Conservation (phyloP, 2,329 filamentous ascomycete species). For the Arachnopeziza araneosa region DNA sequence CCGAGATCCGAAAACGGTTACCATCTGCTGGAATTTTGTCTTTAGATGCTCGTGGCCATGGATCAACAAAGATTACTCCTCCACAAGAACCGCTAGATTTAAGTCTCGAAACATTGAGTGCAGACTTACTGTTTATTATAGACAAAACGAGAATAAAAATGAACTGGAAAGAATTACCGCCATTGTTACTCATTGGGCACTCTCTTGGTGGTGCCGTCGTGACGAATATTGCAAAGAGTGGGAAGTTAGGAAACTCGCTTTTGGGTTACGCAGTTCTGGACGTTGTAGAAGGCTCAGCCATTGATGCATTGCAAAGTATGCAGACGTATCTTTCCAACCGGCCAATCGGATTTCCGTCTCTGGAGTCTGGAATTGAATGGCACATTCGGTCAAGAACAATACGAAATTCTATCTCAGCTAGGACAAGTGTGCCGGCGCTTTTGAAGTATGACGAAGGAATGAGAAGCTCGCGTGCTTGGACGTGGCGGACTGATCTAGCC, state of each 20-base stretch:
- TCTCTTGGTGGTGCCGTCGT: constrained; percentile 89
- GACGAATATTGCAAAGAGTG: constrained; percentile 70
- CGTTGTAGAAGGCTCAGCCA: constrained; percentile 91
- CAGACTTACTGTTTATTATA: constrained; percentile 68
- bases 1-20: constrained; percentile 70
- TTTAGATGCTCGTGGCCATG: constrained; percentile 82
- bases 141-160: constrained; percentile 60
- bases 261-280: constrained; percentile 88
- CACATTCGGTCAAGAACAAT: constrained; percentile 85
- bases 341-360: constrained; percentile 69
- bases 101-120: constrained; percentile 63
- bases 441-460: constrained; percentile 44
- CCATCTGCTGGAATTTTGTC: constrained; percentile 80
- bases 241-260: constrained; percentile 59
- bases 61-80: constrained; percentile 52
- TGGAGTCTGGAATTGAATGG: constrained; percentile 85
- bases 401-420: constrained; percentile 74
- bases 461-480: constrained; percentile 45
- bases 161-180: constrained; percentile 68
- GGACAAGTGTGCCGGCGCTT: constrained; percentile 79
- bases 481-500: constrained; percentile 80
- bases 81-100: constrained; percentile 52
- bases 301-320: constrained; percentile 94
- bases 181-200: constrained; percentile 80
- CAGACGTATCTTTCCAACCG: constrained; percentile 81